Evolutionary conservation across 805 yeast species (phyloP).

Genomic region (Suhomyces xylopsoci): DNA sequence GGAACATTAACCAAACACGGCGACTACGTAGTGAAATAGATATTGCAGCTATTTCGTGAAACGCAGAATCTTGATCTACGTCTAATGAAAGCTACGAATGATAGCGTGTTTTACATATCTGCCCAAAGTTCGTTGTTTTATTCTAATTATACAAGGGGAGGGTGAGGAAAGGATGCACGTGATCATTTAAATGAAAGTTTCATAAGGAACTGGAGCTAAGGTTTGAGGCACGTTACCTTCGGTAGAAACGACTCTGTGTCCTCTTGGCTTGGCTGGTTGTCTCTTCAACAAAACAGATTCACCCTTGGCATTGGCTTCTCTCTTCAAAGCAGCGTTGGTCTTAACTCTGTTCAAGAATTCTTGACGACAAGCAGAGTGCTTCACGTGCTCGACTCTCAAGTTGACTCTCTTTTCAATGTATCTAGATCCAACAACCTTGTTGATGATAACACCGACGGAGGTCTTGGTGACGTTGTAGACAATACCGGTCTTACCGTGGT

Average conservation of each 20-base stretch:
- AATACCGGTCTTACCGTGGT: conserved; percentile 99
- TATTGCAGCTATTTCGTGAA: background rate
- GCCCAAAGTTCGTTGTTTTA: background rate
- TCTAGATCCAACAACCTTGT: conserved; percentile 99
- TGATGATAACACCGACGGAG: conserved; percentile 95
- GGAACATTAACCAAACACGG: conserved; percentile 4
- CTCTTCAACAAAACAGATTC: conserved; percentile 90
- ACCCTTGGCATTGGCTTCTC: conserved; percentile 94
- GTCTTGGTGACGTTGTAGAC: conserved; percentile 98
- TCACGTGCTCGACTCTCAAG: conserved; percentile 97
- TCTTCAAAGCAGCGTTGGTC: conserved; percentile 89
- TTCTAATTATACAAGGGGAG: conserved; percentile 7
- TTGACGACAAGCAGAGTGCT: conserved; percentile 99
- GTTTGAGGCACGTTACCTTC: conserved; percentile 88
- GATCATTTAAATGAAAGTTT: conserved; percentile 85
- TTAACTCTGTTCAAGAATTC: conserved; percentile 99
- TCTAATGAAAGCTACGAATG: conserved; percentile 6
- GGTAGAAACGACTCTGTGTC: conserved; percentile 78
- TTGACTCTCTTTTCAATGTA: conserved; percentile 98
- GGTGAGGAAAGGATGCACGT: background rate
- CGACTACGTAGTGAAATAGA: conserved; percentile 7
- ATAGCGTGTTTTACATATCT: conserved; percentile 8
- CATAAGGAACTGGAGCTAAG: conserved; percentile 98
- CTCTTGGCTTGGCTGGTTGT: conserved; percentile 98
- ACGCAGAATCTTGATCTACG: conserved; percentile 5